Base-by-base conservation (phyloP, 2,329 filamentous ascomycete species). In the Chalaropsis ovoidea region DNA sequence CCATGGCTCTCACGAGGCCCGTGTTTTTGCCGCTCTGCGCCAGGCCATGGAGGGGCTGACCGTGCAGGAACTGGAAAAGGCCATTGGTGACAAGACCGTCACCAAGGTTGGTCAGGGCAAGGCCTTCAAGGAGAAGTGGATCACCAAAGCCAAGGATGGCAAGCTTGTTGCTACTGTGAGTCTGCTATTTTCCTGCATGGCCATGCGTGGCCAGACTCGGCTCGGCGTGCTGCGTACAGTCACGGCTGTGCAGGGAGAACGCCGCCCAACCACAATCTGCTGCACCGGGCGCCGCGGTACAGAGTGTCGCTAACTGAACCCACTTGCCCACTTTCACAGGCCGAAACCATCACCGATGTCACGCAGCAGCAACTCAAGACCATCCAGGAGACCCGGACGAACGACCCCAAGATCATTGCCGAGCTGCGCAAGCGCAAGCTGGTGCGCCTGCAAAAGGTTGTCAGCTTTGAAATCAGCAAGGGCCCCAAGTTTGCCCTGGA, bases 381-480 rank as follows among this genome's bases (percentile, higher is more conserved):
- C 61, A 89, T 96, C 71, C 81, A 88, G 75, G 77, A 87, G 70
- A 87, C 82, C 15, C 83, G 84, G 70, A 84, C 86, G 31, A 80
- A 89, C 70, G 89, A 96, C 71, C 74, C 84, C 63, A 95, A 95
- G 76, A 80, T 86, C 43, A 75, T 96, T 35, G 81, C 84, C 64
- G 93, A 97, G 69, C 79, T 96, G 70, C 92, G 87, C 78, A 96
- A 96, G 81, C 86, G 93, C 73, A 97, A 96, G 78, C 82, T 99
- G 62, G 81, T 96, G 69, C 86, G 82, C 70, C 80, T 90, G 72
- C 85, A 90, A 71, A 97, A 96, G 79, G 83, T 89, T 67, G 88
- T 95, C 71, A 86, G 80, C 74, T 99, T 94, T 82, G 88, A 83
- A 70, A 85, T 95, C 68, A 79, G 79, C 68, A 96, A 96, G 79